Percentiles rank a stretch among this genome's conserved stretches.
phyloP scores from a whole-genome alignment of 805 yeast species.

The Pichia membranifaciens region DNA sequence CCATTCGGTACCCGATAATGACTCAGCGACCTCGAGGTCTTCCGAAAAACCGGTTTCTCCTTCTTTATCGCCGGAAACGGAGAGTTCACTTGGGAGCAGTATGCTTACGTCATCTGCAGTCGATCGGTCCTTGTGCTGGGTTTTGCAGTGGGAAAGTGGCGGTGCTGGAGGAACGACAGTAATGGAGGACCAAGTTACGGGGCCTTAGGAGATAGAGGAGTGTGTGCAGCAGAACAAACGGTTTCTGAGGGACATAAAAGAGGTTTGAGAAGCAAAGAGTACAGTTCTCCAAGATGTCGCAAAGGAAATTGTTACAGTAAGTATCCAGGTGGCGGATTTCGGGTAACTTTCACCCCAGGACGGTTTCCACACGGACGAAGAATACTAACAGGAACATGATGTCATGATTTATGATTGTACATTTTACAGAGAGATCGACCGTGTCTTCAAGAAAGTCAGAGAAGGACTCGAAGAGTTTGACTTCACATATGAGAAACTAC shows the following conservation, averaged over 20 bases:
- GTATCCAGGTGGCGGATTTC: constrained; percentile 17
- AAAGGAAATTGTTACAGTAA: constrained; percentile 45
- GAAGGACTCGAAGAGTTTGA: constrained; percentile 90
- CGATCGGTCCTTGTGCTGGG: constrained; percentile 1
- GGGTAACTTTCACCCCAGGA: not conserved
- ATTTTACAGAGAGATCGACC: constrained; percentile 66
- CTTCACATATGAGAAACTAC: constrained; percentile 77
- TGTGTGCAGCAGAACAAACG: too few species aligned
- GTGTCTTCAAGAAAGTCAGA: constrained; percentile 82
- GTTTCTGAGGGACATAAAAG: too few species aligned
- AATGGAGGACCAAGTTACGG: too few species aligned
- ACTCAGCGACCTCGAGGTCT: too few species aligned
- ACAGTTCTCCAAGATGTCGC: constrained; percentile 33
- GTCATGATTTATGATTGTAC: constrained; percentile 1
- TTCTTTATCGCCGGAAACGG: too few species aligned
- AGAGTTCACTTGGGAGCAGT: too few species aligned
- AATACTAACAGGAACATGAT: constrained; percentile 1
- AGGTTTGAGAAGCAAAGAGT: too few species aligned
- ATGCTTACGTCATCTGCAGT: too few species aligned
- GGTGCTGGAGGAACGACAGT: not conserved
- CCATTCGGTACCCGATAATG: too few species aligned
- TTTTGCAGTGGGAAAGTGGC: not conserved
- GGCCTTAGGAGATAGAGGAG: too few species aligned
- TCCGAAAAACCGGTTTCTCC: too few species aligned
- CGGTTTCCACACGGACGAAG: not conserved